phyloP scores from a whole-genome alignment of 352 stramenopile species.

The Phytophthora uliginosa region DNA sequence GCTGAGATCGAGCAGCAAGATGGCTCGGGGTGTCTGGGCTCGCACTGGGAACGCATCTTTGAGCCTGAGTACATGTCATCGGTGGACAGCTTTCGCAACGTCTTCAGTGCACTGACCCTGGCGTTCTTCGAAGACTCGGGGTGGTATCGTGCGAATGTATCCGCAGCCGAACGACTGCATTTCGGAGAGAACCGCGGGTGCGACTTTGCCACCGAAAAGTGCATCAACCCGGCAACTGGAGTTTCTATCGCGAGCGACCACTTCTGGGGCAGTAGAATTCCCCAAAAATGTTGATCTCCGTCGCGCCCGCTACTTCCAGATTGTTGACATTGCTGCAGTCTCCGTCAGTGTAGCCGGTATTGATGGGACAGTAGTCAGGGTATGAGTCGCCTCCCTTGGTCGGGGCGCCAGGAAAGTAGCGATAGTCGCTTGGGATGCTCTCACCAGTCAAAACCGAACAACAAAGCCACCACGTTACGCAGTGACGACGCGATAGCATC shows the following conservation, averaged over 20 bases:
- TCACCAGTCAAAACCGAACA: constrained; percentile 58
- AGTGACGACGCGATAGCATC: too few relatives aligned
- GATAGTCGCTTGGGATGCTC: constrained; percentile 58
- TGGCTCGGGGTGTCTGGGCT: constrained; percentile 75
- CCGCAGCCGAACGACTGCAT: constrained; percentile 60
- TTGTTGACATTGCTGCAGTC: constrained; percentile 76
- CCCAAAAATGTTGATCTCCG: constrained; percentile 73
- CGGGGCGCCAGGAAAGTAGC: constrained; percentile 65
- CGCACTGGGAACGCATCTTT: constrained; percentile 88
- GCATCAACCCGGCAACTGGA: constrained; percentile 65
- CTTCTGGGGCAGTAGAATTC: constrained; percentile 82
- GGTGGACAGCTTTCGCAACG: constrained; percentile 81
- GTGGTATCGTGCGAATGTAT: constrained; percentile 78
- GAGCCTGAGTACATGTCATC: constrained; percentile 88
- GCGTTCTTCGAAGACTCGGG: constrained; percentile 89
- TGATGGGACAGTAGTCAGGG: constrained; percentile 83
- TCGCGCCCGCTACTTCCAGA: constrained; percentile 44
- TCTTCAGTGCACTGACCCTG: constrained; percentile 76
- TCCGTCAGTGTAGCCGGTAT: constrained; percentile 68
- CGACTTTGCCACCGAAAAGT: constrained; percentile 71
- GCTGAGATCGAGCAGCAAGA: constrained; percentile 84
- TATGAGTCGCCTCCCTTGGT: constrained; percentile 67
- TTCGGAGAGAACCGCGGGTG: constrained; percentile 81
- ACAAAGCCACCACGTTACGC: too few relatives aligned
- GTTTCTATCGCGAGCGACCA: constrained; percentile 59